Conservation (phyloP, 108 stramenopile species). For the Mediolabrus comicus region DNA sequence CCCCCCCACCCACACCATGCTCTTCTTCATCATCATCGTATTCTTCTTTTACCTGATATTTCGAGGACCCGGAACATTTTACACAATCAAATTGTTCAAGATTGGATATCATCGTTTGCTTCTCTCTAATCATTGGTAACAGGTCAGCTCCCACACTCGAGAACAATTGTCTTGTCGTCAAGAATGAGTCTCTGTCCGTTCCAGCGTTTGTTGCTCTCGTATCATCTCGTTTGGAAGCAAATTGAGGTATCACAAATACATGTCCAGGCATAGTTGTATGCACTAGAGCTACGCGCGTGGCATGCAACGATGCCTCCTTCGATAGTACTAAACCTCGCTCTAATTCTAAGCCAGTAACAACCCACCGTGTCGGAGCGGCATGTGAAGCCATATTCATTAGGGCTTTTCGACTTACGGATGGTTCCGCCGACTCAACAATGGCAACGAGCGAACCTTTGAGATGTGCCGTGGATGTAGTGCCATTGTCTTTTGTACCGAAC, state of each 20-base stretch:
- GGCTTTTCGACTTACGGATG: constrained; percentile 68
- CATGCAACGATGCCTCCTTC: constrained; percentile 59
- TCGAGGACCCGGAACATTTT: constrained; percentile 11
- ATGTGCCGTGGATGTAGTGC: constrained; percentile 3
- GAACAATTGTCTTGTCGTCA: constrained; percentile 18
- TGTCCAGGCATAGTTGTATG: constrained; percentile 50
- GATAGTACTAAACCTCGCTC: constrained; percentile 79
- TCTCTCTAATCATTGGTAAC: constrained; percentile 35
- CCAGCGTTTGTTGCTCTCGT: constrained; percentile 21
- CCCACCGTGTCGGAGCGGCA: constrained; percentile 79
- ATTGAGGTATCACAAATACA: constrained; percentile 74
- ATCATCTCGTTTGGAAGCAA: constrained; percentile 53
- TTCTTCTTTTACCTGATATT: not conserved
- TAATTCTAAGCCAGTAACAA: constrained; percentile 73
- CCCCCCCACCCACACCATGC: constrained; percentile 4
- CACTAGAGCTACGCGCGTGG: constrained; percentile 48
- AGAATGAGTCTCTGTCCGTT: constrained; percentile 12
- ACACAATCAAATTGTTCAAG: constrained; percentile 40
- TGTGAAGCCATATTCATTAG: constrained; percentile 85
- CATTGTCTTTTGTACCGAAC: constrained; percentile 15
- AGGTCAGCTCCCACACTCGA: constrained; percentile 31
- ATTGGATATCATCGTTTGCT: constrained; percentile 35
- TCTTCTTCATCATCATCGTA: constrained; percentile 7
- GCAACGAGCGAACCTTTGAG: constrained; percentile 58
- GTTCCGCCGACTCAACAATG: constrained; percentile 43